These are phyloP conservation scores for Rosa persica DNA, from an alignment of 306 rosid genomes.

Conservation along the genomic window DNA sequence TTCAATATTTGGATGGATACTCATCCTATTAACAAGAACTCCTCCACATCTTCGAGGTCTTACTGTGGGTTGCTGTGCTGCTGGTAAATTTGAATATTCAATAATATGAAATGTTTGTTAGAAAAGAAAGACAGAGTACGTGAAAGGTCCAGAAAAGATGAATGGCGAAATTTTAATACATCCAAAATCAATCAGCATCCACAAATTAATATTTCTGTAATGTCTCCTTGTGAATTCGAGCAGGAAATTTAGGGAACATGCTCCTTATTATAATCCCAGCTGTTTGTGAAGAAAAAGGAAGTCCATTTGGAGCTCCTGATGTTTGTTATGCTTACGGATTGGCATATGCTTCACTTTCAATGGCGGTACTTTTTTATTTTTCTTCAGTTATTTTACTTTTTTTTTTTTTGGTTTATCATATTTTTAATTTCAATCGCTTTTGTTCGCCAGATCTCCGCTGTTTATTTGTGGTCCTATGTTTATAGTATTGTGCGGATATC, in stretches of 20 bases:
- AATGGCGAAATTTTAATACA: background rate
- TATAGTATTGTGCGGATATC: slow-evolving; percentile 73
- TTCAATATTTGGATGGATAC: slow-evolving; percentile 49
- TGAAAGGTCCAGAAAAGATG: background rate
- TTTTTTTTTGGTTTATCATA: background rate
- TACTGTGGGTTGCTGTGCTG: slow-evolving; percentile 55
- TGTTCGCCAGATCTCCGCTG: slow-evolving; percentile 52
- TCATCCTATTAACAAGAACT: slow-evolving; percentile 40
- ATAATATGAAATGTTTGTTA: background rate
- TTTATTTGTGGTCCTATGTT: slow-evolving; percentile 72
- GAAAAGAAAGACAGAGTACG: background rate
- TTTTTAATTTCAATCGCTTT: background rate
- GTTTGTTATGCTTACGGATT: slow-evolving; percentile 40
- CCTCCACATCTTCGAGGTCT: slow-evolving; percentile 55
- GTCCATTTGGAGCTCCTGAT: slow-evolving; percentile 52
- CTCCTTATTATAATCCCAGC: slow-evolving; percentile 54
- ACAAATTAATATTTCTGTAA: background rate
- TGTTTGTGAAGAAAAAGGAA: slow-evolving; percentile 56
- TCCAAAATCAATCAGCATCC: background rate
- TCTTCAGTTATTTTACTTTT: background rate
- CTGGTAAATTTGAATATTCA: slow-evolving; percentile 28
- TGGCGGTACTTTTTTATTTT: slow-evolving; percentile 37
- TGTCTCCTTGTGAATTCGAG: background rate
- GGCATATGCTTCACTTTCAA: slow-evolving; percentile 62
- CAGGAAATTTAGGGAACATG: slow-evolving; percentile 60